Percentiles rank a stretch among this genome's conserved stretches.
Conservation (phyloP, 176 grass and related monocot species). For the Tuctoria greenei region DNA sequence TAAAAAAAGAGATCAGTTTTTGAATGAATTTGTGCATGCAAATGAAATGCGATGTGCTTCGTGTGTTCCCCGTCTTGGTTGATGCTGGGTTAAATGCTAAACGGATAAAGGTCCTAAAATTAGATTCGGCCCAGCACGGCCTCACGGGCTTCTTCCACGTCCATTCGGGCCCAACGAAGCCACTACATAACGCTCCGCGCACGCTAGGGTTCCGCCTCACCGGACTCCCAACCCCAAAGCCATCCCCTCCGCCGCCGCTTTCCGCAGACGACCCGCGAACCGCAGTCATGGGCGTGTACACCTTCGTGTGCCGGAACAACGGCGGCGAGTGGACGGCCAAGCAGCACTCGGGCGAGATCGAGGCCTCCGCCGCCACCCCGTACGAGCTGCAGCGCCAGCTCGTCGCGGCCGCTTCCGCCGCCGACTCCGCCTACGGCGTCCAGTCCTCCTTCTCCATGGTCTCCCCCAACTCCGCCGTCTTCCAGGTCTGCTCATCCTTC, state of each 20-base stretch:
- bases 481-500: slow-evolving; percentile 49
- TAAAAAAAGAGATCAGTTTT: neutral
- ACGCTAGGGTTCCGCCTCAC: slow-evolving; percentile 41
- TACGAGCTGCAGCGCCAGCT: slow-evolving; percentile 78
- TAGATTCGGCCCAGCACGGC: neutral
- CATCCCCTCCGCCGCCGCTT: slow-evolving; percentile 10
- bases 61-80: neutral
- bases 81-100: neutral
- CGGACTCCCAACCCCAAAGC: slow-evolving; percentile 3
- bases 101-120: neutral
- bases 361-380: slow-evolving; percentile 62
- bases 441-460: slow-evolving; percentile 94
- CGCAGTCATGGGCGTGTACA: slow-evolving; percentile 83
- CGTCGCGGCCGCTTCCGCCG: slow-evolving; percentile 57
- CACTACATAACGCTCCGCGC: slow-evolving; percentile 19
- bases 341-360: slow-evolving; percentile 66
- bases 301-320: slow-evolving; percentile 80
- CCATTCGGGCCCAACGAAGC: neutral
- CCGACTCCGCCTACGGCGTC: slow-evolving; percentile 51
- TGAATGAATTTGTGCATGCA: neutral
- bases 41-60: neutral
- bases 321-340: slow-evolving; percentile 83
- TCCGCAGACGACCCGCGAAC: slow-evolving; percentile 8
- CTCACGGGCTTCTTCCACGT: neutral
- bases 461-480: slow-evolving; percentile 72